A percentile compares a stretch with the other conserved stretches of the same genome.
Evolutionary conservation across 2,329 filamentous ascomycete species (phyloP).

Genomic region (Alternaria panax): DNA sequence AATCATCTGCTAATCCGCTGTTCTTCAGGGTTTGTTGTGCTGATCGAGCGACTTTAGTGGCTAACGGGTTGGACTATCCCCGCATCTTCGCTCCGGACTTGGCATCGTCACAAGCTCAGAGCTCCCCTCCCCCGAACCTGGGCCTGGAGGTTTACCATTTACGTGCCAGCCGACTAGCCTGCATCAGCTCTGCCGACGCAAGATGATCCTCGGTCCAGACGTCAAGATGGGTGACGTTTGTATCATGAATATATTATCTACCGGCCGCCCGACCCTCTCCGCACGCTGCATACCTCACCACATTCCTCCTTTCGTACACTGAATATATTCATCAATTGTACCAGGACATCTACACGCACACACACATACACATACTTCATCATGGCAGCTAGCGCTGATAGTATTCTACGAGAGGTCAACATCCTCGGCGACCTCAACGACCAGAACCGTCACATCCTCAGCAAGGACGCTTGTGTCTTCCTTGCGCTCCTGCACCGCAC

Average conservation of each 20-base stretch:
- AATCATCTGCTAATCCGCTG: slow-evolving; percentile 7
- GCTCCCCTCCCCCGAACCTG: slow-evolving; percentile 41
- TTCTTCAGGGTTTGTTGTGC: slow-evolving; percentile 23
- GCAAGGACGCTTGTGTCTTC: slow-evolving; percentile 87
- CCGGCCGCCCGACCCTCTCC: slow-evolving; percentile 33
- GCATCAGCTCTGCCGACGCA: slow-evolving; percentile 27
- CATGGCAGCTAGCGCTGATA: slow-evolving; percentile 64
- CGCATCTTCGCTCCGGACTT: slow-evolving; percentile 37
- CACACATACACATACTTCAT: slow-evolving; percentile 14
- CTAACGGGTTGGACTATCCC: slow-evolving; percentile 22
- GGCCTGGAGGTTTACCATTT: slow-evolving; percentile 37
- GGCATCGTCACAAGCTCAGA: slow-evolving; percentile 48
- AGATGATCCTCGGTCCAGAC: slow-evolving; percentile 46
- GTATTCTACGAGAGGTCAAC: slow-evolving; percentile 85
- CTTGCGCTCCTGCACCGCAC: slow-evolving; percentile 92
- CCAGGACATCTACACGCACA: slow-evolving; percentile 10
- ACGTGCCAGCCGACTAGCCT: slow-evolving; percentile 41
- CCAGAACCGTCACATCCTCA: slow-evolving; percentile 87
- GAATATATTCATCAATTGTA: slow-evolving; percentile 12
- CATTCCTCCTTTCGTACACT: slow-evolving; percentile 26
- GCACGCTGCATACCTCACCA: slow-evolving; percentile 35
- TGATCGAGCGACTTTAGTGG: slow-evolving; percentile 19
- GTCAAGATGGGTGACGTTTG: slow-evolving; percentile 45
- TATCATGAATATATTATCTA: slow-evolving; percentile 39
- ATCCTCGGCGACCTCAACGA: slow-evolving; percentile 82